Evolutionary conservation across 1,284 basidiomycete species (phyloP).

Genomic region (Cutaneotrichosporon spelunceum): DNA sequence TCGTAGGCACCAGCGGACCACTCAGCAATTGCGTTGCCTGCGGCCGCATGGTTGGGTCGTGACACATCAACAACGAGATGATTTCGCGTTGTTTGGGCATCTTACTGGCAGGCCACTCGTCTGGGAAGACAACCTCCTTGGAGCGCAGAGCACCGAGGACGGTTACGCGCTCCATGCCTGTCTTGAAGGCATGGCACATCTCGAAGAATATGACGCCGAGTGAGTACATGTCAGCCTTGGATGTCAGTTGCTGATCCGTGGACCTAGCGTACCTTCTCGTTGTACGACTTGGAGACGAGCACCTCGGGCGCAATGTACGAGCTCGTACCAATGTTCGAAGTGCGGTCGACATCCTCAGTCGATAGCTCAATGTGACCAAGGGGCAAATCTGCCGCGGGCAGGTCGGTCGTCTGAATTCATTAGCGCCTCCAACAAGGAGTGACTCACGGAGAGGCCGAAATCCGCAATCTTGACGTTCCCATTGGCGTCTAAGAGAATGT

Average conservation of each 20-base stretch:
- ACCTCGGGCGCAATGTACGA: conserved; percentile 89
- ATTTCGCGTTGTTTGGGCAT: conserved; percentile 57
- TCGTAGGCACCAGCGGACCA: conserved; percentile 62
- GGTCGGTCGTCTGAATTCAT: conserved; percentile 61
- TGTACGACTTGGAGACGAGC: conserved; percentile 50
- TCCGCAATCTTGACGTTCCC: conserved; percentile 94
- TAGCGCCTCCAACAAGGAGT: conserved; percentile 8
- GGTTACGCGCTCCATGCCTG: conserved; percentile 77
- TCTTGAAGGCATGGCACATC: conserved; percentile 88
- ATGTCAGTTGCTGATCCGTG: neutral
- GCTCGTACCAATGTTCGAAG: conserved; percentile 79
- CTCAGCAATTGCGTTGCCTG: conserved; percentile 80
- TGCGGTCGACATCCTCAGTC: conserved; percentile 31
- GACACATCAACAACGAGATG: conserved; percentile 76
- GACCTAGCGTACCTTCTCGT: conserved; percentile 43
- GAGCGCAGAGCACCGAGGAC: conserved; percentile 75
- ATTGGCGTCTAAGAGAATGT: conserved; percentile 85
- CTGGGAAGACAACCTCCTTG: conserved; percentile 61
- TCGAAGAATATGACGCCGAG: conserved; percentile 96
- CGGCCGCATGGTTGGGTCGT: conserved; percentile 77
- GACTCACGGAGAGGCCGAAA: conserved; percentile 65
- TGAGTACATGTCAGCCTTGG: conserved; percentile 90
- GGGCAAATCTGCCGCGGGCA: conserved; percentile 65
- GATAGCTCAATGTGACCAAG: conserved; percentile 55
- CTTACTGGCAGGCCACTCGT: conserved; percentile 61